Evolutionary conservation across 129 eudicot genomes (phyloP).

Genomic region (Saposhnikovia divaricata): DNA sequence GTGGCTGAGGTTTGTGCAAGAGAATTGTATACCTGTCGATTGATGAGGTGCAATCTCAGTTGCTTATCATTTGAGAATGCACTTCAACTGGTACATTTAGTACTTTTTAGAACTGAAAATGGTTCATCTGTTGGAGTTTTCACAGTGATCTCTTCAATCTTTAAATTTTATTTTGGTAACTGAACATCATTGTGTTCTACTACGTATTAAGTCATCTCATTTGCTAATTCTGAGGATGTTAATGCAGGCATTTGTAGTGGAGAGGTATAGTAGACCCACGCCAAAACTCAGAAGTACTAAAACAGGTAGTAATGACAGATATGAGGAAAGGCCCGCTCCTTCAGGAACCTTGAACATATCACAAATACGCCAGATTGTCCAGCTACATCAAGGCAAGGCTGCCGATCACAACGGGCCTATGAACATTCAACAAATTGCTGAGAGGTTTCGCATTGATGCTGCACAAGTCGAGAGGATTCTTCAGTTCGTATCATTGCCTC

Average conservation of each 20-base stretch:
- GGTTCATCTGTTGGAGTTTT: background rate
- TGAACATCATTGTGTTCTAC: background rate
- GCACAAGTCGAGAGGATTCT: conserved; percentile 52
- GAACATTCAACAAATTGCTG: conserved; percentile 59
- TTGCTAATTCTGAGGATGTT: conserved; percentile 8
- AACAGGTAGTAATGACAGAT: conserved; percentile 41
- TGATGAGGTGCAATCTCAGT: background rate
- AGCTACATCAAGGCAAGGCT: conserved; percentile 72
- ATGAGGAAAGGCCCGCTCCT: conserved; percentile 58
- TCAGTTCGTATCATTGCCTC: conserved; percentile 56
- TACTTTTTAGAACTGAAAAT: background rate
- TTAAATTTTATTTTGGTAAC: background rate
- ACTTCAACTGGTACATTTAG: background rate
- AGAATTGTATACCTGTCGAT: background rate
- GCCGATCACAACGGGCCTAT: conserved; percentile 65
- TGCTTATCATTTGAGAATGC: background rate
- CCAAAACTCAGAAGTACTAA: conserved; percentile 82
- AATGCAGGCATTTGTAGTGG: conserved; percentile 68
- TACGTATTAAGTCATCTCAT: background rate
- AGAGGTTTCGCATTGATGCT: conserved; percentile 48
- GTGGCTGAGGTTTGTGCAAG: background rate
- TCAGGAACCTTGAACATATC: conserved; percentile 77
- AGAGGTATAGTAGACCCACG: conserved; percentile 65
- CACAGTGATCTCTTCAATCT: background rate
- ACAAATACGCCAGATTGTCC: conserved; percentile 73